Conservation (phyloP, 306 rosid genomes). For the Lotus japonicus region DNA sequence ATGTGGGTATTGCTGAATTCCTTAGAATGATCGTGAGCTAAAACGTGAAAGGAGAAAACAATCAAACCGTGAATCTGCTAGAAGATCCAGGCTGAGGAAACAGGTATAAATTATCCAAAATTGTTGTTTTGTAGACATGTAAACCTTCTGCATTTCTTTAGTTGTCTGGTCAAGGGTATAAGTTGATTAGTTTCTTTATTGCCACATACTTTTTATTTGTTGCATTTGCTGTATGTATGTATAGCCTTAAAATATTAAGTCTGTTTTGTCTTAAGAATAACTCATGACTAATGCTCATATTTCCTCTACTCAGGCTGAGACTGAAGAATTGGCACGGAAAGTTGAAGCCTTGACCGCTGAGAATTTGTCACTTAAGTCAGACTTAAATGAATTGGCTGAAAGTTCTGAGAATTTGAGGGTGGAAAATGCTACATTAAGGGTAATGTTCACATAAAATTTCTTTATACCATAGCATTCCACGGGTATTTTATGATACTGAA, state of each 20-base stretch:
- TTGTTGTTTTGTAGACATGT: background rate
- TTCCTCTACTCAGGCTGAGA: conserved; percentile 54
- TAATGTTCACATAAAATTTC: conserved; percentile 20
- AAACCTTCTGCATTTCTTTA: no score
- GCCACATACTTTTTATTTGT: no score
- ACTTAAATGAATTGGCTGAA: conserved; percentile 49
- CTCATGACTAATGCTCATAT: conserved; percentile 12
- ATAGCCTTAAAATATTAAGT: no score
- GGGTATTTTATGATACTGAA: conserved; percentile 11
- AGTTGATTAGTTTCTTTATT: no score
- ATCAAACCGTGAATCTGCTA: conserved; percentile 93
- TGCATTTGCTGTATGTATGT: no score
- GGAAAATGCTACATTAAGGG: conserved; percentile 66
- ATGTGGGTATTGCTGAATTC: background rate
- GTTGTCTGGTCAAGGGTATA: no score
- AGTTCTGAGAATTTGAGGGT: conserved; percentile 55
- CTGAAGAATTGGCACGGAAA: conserved; percentile 74
- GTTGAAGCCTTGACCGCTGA: conserved; percentile 67
- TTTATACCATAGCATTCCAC: background rate
- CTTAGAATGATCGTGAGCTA: conserved; percentile 74
- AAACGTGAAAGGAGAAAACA: conserved; percentile 94
- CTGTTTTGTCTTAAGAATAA: no score
- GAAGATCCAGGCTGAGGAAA: conserved; percentile 93
- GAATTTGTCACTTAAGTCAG: conserved; percentile 57
- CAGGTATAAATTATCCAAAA: conserved; percentile 48